phyloP scores from a whole-genome alignment of 129 eudicot species.

The Gnaphalium uliginosum region DNA sequence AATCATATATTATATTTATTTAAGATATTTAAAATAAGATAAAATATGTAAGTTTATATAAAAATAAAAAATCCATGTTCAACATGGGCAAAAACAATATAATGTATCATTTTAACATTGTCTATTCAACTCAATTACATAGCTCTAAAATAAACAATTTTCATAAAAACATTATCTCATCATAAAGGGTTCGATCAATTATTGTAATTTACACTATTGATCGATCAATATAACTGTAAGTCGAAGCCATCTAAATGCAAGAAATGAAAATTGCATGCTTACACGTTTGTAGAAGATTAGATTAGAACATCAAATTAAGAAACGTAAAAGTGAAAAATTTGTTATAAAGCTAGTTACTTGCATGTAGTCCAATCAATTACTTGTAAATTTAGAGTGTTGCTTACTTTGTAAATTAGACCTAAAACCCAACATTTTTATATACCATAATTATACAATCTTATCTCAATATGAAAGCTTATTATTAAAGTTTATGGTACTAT shows the following conservation, averaged over 20 bases:
- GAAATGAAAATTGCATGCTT: not conserved
- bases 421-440: not conserved
- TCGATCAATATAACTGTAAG: not conserved
- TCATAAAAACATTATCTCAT: too few relatives aligned
- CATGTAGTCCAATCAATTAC: too few relatives aligned
- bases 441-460: not conserved
- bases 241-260: not conserved
- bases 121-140: too few relatives aligned
- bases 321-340: not conserved
- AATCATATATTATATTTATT: too few relatives aligned
- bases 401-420: not conserved
- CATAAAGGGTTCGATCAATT: not conserved
- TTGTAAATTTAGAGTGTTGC: not conserved
- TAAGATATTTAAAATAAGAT: too few relatives aligned
- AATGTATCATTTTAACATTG: too few relatives aligned
- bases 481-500: not conserved
- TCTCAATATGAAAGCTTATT: not conserved
- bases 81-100: too few relatives aligned
- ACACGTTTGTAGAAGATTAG: not conserved
- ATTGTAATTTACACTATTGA: not conserved
- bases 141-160: too few relatives aligned
- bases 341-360: not conserved
- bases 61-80: too few relatives aligned
- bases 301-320: not conserved
- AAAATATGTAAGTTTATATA: too few relatives aligned